Conservation (phyloP, 2,329 filamentous ascomycete species). For the Colletotrichum phormii region DNA sequence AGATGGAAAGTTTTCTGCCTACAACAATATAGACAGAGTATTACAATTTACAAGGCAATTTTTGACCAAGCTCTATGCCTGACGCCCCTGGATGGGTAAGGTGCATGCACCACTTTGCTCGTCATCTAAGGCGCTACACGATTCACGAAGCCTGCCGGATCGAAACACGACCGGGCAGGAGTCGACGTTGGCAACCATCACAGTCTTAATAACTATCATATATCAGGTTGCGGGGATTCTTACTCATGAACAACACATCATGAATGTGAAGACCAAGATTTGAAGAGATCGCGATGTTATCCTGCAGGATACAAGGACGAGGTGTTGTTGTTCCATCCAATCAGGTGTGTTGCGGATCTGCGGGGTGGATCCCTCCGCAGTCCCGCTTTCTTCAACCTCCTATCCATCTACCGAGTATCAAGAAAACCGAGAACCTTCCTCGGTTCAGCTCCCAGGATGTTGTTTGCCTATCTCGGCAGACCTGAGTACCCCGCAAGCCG, state of each 20-base stretch:
- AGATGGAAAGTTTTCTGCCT: neutral
- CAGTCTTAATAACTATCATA: neutral
- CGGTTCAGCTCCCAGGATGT: neutral
- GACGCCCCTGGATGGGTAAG: neutral
- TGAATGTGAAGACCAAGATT: neutral
- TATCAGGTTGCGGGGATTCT: neutral
- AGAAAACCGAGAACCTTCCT: neutral
- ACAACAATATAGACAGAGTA: neutral
- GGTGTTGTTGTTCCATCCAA: conserved; percentile 4
- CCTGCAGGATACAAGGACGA: neutral
- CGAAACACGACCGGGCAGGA: neutral
- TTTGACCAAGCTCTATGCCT: neutral
- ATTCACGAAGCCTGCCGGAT: neutral
- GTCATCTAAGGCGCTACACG: neutral
- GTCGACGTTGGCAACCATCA: neutral
- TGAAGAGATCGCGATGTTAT: neutral
- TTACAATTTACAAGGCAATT: neutral
- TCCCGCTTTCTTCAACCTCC: conserved; percentile 1
- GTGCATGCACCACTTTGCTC: neutral
- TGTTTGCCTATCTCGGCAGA: neutral
- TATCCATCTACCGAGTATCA: neutral
- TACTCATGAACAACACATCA: neutral
- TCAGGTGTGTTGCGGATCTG: neutral
- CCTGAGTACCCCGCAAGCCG: neutral
- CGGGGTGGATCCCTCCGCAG: conserved; percentile 26